Percentiles rank a stretch among this genome's conserved stretches.
Evolutionary conservation across 2,329 filamentous ascomycete genomes (phyloP).

Genomic region (Neofusicoccum parvum): DNA sequence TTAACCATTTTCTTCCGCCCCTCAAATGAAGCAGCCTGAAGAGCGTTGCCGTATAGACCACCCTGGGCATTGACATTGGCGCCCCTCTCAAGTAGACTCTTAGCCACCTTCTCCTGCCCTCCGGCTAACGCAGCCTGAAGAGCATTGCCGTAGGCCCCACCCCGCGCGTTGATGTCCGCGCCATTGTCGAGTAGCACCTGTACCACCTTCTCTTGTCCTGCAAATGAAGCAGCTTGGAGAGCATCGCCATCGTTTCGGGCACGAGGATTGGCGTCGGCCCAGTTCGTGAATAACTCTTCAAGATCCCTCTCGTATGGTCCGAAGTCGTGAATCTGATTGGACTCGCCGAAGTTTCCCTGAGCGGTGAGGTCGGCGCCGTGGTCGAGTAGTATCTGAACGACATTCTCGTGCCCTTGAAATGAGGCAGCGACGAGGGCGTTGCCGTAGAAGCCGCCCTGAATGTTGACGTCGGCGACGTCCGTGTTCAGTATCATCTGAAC

Average conservation of each 20-base stretch:
- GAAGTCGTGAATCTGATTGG: too few relatives aligned
- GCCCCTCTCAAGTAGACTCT: conserved; percentile 28
- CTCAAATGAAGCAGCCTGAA: conserved; percentile 27
- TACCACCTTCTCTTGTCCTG: conserved; percentile 18
- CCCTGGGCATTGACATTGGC: conserved; percentile 27
- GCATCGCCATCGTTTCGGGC: neutral
- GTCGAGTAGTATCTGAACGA: too few relatives aligned
- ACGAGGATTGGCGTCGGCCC: too few relatives aligned
- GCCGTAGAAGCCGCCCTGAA: conserved; percentile 22
- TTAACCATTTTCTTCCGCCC: conserved; percentile 26
- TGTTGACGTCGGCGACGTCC: conserved; percentile 26
- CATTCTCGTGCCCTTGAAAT: too few relatives aligned
- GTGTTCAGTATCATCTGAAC: conserved; percentile 1
- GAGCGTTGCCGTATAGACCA: conserved; percentile 26
- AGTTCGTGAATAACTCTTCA: too few relatives aligned
- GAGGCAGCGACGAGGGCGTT: conserved; percentile 24
- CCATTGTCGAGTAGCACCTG: conserved; percentile 17
- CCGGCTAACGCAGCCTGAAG: conserved; percentile 26
- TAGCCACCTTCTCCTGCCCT: conserved; percentile 25
- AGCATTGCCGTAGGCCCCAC: conserved; percentile 23
- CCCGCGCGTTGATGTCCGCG: conserved; percentile 25
- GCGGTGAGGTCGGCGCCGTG: too few relatives aligned
- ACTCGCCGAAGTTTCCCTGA: too few relatives aligned
- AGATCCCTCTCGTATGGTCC: too few relatives aligned
- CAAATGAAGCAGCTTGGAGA: neutral